Evolutionary conservation across 2,329 filamentous ascomycete species (phyloP), one percentile per base, ranked within the genome.

Genomic region (Colletotrichum navitas): DNA sequence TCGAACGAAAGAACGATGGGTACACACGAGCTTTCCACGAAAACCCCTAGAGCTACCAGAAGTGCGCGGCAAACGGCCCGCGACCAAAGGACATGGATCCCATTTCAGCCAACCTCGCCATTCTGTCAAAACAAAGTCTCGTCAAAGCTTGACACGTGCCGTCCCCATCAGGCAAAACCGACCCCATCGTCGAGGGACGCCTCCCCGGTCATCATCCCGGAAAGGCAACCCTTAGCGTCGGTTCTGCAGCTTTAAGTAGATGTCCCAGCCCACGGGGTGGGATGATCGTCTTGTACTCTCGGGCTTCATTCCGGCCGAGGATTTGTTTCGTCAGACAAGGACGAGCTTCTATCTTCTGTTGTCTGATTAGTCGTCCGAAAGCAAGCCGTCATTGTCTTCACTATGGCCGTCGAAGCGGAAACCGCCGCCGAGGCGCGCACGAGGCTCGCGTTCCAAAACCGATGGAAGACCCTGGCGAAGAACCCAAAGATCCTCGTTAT

Each of bases 401-500:
- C 21, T 29, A 72, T 72, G 69, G 45, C 69, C 21, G n/a, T 69
- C 21, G 52, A 55, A 72, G 52, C 41, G 18, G 60, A 26, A 12
- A 63, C 71, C 52, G 67, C 71, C 54, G 71, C 68, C 45, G 62
- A 71, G 63, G 59, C 62, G 52, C 71, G 71, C 12, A 56, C 71
- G n/a, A 56, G 63, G 32, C 66, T 67, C 29, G 72, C 68, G 24
- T 73, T 68, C 55, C 24, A 73, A 29, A 72, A 64, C 56, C 45
- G 72, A 45, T 81, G 79, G 79, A 75, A 76, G 60, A 76, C 79
- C n/a, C 75, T 81, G 39, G 69, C 74, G 26, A 69, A 75, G 51
- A 83, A 82, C 68, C 80, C 80, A 52, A 82, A 82, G 69, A 75
- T 82, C 34, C 73, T 83, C 39, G 75, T 82, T 56, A 82, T 83